Percentiles rank a stretch among this genome's conserved stretches.
phyloP scores from a whole-genome alignment of 768 basidiomycete species.

The Pisolithus marmoratus region DNA sequence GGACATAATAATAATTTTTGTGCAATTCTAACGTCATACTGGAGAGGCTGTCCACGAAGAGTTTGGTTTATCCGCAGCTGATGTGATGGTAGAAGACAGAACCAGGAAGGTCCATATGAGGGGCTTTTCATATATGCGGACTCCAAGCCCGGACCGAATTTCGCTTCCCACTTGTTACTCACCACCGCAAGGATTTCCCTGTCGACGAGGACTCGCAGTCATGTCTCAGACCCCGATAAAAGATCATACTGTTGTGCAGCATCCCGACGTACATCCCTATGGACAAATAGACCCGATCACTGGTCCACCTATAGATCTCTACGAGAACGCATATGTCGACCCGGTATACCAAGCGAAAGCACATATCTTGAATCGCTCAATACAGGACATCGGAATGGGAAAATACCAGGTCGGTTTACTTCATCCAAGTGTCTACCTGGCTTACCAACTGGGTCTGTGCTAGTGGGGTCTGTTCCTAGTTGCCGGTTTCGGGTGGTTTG shows the following conservation, averaged over 20 bases:
- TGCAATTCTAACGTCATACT: too few relatives aligned
- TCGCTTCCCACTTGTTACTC: too few relatives aligned
- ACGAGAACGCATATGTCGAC: constrained; percentile 34
- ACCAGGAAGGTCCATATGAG: too few relatives aligned
- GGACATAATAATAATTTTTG: too few relatives aligned
- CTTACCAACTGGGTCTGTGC: background rate
- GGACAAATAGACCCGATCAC: background rate
- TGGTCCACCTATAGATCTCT: constrained; percentile 18
- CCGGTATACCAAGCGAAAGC: constrained; percentile 48
- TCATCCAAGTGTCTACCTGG: background rate
- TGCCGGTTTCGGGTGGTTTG: constrained; percentile 39
- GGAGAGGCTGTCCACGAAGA: too few relatives aligned
- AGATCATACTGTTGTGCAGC: background rate
- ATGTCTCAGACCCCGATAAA: background rate
- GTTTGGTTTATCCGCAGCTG: too few relatives aligned
- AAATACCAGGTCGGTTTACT: constrained; percentile 43
- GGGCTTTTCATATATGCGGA: too few relatives aligned
- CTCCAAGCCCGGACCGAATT: too few relatives aligned
- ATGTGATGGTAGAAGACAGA: too few relatives aligned
- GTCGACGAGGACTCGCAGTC: too few relatives aligned
- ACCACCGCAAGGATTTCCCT: background rate
- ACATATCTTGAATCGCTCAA: constrained; percentile 37
- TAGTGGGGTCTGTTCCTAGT: constrained; percentile 36
- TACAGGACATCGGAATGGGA: constrained; percentile 54
- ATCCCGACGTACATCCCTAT: background rate